Evolutionary conservation across 306 rosid species (phyloP), one percentile per base, ranked within the genome.

Genomic region (Hippophae tibetana): DNA sequence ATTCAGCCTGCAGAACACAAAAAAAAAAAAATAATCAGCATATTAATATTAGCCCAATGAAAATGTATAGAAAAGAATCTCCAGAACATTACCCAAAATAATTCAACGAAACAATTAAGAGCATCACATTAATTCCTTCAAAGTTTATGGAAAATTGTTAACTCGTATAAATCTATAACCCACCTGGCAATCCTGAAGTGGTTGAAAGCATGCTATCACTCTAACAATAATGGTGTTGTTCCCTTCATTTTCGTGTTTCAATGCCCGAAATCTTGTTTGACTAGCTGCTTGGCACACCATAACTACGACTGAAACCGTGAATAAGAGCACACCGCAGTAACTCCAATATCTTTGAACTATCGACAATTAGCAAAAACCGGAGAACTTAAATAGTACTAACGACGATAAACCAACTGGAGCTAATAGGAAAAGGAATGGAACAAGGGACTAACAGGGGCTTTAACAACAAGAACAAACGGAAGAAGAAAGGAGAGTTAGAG

Each of bases 221-320:
- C 95, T 86, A 75, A 93, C 96, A 66, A 93, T 78, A 41, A 93
- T 93, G 81, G 97, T 82, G 68, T 96, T 75, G 60, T 78, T 56
- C 70, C 99, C 99, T 53, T 97, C 99, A 79, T 73, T 93, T 67
- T 86, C 95, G 55, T 93, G 94, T 89, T 88, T 93, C 86, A 82
- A 84, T 73, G 99, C 95, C 80, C 99, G 85, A 84, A 93, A 93
- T 93, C 85, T 93, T 69, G 99, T 93, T 80, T 93, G 95, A 69
- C 89, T 74, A 44, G 99, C 99, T 75, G 99, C 93, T 93, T 93
- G 99, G 94, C 95, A 69, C 72, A 88, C 99, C 99, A 93, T 88
- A 79, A 88, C 99, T 93, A 93, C 84, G 73, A 69, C 79, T 75
- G 72, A 65, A 70, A 85, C 81, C 86, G 78, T 80, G 61, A 64